Evolutionary conservation across 2,329 filamentous ascomycete genomes (phyloP).

Genomic region (Diatrype stigma): DNA sequence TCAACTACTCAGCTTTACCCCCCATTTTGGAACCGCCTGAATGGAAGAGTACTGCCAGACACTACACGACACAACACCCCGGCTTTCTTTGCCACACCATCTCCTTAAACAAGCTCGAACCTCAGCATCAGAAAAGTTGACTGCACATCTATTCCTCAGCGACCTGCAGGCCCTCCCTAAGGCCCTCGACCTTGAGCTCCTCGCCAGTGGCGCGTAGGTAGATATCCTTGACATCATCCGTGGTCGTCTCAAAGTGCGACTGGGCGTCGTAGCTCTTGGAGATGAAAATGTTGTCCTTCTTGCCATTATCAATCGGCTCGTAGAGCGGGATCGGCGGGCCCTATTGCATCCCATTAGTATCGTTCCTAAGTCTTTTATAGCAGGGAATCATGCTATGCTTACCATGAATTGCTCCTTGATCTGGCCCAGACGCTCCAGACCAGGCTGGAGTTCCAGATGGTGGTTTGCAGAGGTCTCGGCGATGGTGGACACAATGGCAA

Average conservation of each 20-base stretch:
- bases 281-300: slow-evolving; percentile 89
- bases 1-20: no score
- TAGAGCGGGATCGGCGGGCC: slow-evolving; percentile 87
- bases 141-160: slow-evolving; percentile 63
- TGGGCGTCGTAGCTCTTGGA: slow-evolving; percentile 98
- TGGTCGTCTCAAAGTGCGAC: slow-evolving; percentile 90
- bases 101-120: no score
- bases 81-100: no score
- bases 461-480: slow-evolving; percentile 89
- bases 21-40: no score
- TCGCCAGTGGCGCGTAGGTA: slow-evolving; percentile 80
- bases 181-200: slow-evolving; percentile 81
- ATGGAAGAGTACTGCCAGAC: no score
- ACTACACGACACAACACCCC: no score
- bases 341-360: slow-evolving; percentile 28
- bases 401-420: slow-evolving; percentile 98
- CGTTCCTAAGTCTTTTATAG: not conserved
- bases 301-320: slow-evolving; percentile 79
- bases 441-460: slow-evolving; percentile 89
- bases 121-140: no score
- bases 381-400: slow-evolving; percentile 22
- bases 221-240: slow-evolving; percentile 91
- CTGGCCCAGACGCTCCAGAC: slow-evolving; percentile 84
- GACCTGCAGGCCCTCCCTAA: slow-evolving; percentile 75
- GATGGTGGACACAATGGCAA: slow-evolving; percentile 97